These are phyloP conservation scores for Colletotrichum sp. DNA, from an alignment of 2,329 filamentous ascomycete species.

Conservation along the genomic window DNA sequence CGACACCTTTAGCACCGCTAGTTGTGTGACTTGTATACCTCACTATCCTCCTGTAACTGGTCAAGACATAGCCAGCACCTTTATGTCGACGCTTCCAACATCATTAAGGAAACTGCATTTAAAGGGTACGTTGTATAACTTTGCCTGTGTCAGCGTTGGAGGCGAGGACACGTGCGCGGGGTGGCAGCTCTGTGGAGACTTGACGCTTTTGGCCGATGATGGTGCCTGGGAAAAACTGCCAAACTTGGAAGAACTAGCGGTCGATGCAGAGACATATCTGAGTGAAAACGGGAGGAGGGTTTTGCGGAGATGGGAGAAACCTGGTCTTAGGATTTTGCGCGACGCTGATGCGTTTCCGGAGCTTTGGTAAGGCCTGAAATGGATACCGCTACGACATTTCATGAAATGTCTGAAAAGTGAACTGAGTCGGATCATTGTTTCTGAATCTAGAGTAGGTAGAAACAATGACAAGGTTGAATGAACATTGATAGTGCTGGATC, in stretches of 20 bases:
- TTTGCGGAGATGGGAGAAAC: background rate
- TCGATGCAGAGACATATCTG: background rate
- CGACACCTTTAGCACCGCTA: background rate
- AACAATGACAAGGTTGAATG: background rate
- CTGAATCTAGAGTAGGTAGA: background rate
- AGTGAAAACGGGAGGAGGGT: background rate
- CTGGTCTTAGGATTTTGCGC: background rate
- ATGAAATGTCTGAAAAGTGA: background rate
- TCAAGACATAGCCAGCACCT: background rate
- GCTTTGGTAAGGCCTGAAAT: background rate
- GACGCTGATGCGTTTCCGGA: background rate
- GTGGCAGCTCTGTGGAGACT: background rate
- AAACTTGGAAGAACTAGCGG: background rate
- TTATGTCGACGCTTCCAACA: background rate
- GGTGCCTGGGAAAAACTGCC: background rate
- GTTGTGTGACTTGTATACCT: background rate
- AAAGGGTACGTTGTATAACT: background rate
- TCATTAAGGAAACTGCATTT: background rate
- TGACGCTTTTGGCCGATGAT: background rate
- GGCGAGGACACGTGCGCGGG: background rate
- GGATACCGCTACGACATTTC: background rate
- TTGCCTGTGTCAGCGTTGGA: background rate
- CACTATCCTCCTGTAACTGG: background rate
- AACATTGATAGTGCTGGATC: accelerated
- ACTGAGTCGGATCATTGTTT: background rate